Percentiles rank a stretch among this genome's conserved stretches.
These are phyloP conservation scores for Pseudonectria foliicola DNA, from an alignment of 2,329 filamentous ascomycete genomes.

Conservation along the genomic window DNA sequence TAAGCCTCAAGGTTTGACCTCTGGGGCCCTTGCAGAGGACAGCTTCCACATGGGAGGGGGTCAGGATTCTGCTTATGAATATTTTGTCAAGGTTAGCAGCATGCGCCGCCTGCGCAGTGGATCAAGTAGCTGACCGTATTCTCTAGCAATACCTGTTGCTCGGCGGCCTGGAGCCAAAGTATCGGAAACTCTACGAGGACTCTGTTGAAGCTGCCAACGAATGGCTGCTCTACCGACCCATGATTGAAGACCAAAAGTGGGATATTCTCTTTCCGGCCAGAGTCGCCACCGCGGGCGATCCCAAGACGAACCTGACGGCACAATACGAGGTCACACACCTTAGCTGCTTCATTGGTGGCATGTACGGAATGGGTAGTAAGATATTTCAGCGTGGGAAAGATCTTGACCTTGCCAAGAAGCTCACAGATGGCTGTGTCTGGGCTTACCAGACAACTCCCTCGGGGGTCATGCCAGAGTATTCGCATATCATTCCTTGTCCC, in stretches of 20 bases:
- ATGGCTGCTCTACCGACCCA: slow-evolving; percentile 70
- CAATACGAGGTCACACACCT: slow-evolving; percentile 58
- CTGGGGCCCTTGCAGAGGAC: slow-evolving; percentile 38
- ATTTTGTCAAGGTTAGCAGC: slow-evolving; percentile 51
- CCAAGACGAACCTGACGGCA: slow-evolving; percentile 31
- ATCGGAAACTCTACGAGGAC: slow-evolving; percentile 63
- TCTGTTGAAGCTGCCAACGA: slow-evolving; percentile 62
- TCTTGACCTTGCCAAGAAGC: slow-evolving; percentile 54
- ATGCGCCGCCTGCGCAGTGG: neutral
- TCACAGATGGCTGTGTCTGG: slow-evolving; percentile 66
- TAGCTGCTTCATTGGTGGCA: slow-evolving; percentile 63
- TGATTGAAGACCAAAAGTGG: slow-evolving; percentile 56
- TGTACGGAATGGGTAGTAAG: slow-evolving; percentile 60
- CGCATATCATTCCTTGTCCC: slow-evolving; percentile 39
- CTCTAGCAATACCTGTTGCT: slow-evolving; percentile 63
- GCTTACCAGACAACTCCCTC: slow-evolving; percentile 53
- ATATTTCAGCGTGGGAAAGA: slow-evolving; percentile 53
- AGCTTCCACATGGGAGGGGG: slow-evolving; percentile 55
- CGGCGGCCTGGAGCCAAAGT: slow-evolving; percentile 66
- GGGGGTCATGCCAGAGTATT: slow-evolving; percentile 60
- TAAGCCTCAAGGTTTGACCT: slow-evolving; percentile 50
- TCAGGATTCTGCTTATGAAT: slow-evolving; percentile 66
- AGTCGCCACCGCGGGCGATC: slow-evolving; percentile 39
- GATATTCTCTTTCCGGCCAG: slow-evolving; percentile 71
- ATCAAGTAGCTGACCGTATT: slow-evolving; percentile 25